Evolutionary conservation across 306 rosid species (phyloP).

Genomic region (Begonia masoniana): DNA sequence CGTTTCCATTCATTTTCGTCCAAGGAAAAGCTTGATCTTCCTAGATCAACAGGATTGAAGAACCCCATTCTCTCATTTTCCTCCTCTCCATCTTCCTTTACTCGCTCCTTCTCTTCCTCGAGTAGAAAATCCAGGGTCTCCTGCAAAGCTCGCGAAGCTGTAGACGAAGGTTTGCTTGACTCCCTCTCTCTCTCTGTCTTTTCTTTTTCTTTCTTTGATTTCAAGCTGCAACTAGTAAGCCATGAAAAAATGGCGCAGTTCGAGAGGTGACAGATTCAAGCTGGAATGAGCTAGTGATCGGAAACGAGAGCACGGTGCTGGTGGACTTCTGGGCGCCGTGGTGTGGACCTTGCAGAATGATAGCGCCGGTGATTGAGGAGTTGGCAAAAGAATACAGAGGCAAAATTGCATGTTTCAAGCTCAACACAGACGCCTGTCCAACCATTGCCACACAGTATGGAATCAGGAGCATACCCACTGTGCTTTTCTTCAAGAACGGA

Average conservation of each 20-base stretch:
- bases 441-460: slow-evolving; percentile 64
- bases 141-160: slow-evolving; percentile 2
- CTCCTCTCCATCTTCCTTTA: neutral
- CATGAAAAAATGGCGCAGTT: slow-evolving; percentile 28
- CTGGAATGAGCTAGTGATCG: slow-evolving; percentile 60
- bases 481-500: slow-evolving; percentile 80
- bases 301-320: slow-evolving; percentile 57
- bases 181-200: too few species aligned
- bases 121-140: neutral
- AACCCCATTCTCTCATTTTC: neutral
- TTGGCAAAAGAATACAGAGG: slow-evolving; percentile 71
- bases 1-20: neutral
- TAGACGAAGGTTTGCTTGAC: neutral
- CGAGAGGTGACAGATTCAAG: slow-evolving; percentile 58
- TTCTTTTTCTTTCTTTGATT: neutral
- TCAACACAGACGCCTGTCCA: slow-evolving; percentile 72
- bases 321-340: slow-evolving; percentile 98
- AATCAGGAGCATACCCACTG: slow-evolving; percentile 94
- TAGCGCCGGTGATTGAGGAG: slow-evolving; percentile 70
- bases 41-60: neutral
- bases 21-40: neutral
- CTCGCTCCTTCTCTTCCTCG: neutral
- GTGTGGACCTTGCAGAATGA: slow-evolving; percentile 94
- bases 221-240: neutral
- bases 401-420: slow-evolving; percentile 55